Evolutionary conservation across 2,329 filamentous ascomycete species (phyloP).

Genomic region (Hypoxylon sp.): DNA sequence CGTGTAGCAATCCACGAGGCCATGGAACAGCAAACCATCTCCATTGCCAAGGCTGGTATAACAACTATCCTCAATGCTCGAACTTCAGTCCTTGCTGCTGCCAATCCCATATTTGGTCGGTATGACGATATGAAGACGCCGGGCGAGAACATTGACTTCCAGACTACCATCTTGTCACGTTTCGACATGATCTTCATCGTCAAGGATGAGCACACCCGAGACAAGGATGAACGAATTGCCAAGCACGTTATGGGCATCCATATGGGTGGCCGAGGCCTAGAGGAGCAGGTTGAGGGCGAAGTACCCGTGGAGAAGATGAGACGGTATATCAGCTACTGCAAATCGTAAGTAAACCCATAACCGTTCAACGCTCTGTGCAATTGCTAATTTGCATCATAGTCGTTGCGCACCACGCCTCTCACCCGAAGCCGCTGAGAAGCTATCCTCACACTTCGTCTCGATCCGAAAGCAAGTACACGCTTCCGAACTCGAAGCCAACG

Average conservation of each 20-base stretch:
- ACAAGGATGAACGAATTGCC: conserved; percentile 92
- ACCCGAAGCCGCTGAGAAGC: conserved; percentile 91
- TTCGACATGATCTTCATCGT: conserved; percentile 99
- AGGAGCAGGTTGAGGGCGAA: conserved; percentile 87
- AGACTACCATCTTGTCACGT: conserved; percentile 96
- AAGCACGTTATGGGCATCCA: conserved; percentile 98
- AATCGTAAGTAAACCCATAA: conserved; percentile 76
- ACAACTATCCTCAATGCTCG: conserved; percentile 97
- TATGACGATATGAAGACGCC: conserved; percentile 99
- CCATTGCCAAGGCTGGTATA: conserved; percentile 98
- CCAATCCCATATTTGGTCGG: conserved; percentile 96
- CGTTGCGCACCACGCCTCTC: conserved; percentile 94
- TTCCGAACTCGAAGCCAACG: conserved; percentile 89
- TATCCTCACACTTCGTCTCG: conserved; percentile 96
- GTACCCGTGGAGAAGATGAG: conserved; percentile 98
- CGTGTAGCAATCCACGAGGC: conserved; percentile 98
- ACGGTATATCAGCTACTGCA: conserved; percentile 97
- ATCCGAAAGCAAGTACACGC: conserved; percentile 95
- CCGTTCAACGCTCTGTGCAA: neutral
- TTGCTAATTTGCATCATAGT: conserved; percentile 63
- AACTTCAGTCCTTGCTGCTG: conserved; percentile 94
- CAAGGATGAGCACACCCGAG: conserved; percentile 91
- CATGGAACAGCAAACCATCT: conserved; percentile 99
- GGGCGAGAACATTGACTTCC: conserved; percentile 99
- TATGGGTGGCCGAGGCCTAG: conserved; percentile 87